phyloP scores from a whole-genome alignment of 495 filamentous ascomycete species.

The Aspergillus heteromorphus region DNA sequence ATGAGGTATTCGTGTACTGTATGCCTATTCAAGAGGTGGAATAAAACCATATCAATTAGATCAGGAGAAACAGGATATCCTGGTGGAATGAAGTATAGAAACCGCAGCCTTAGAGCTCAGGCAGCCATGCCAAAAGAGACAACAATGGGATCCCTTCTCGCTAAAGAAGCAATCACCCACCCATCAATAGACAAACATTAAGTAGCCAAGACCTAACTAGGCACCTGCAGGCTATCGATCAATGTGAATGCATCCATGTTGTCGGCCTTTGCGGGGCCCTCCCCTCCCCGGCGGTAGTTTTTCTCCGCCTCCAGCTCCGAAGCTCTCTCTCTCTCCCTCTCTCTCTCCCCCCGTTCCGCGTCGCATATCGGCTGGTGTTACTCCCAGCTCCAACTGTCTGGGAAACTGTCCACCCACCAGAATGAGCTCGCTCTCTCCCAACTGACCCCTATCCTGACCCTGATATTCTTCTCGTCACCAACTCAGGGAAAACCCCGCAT shows the following conservation, averaged over 20 bases:
- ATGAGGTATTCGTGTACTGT: too few species aligned
- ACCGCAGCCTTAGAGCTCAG: not conserved
- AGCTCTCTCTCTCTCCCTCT: not conserved
- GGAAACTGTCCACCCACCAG: slow-evolving; percentile 1
- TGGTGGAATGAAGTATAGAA: not conserved
- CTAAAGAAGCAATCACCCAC: too few species aligned
- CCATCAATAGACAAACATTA: too few species aligned
- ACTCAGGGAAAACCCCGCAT: not conserved
- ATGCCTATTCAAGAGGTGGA: too few species aligned
- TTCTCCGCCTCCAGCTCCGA: not conserved
- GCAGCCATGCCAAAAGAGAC: not conserved
- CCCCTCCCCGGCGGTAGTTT: not conserved
- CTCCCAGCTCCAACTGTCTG: not conserved
- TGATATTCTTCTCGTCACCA: not conserved
- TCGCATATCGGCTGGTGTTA: not conserved
- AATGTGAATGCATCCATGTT: too few species aligned
- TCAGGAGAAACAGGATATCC: too few species aligned
- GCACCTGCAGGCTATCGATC: too few species aligned
- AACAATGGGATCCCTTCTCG: too few species aligned
- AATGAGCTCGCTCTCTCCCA: slow-evolving; percentile 3
- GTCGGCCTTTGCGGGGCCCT: too few species aligned
- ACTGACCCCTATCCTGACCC: not conserved
- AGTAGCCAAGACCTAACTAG: too few species aligned
- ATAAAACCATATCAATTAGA: too few species aligned
- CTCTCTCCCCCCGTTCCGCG: not conserved